Conservation (phyloP, 2,329 filamentous ascomycete species). For the Madurella mycetomatis region DNA sequence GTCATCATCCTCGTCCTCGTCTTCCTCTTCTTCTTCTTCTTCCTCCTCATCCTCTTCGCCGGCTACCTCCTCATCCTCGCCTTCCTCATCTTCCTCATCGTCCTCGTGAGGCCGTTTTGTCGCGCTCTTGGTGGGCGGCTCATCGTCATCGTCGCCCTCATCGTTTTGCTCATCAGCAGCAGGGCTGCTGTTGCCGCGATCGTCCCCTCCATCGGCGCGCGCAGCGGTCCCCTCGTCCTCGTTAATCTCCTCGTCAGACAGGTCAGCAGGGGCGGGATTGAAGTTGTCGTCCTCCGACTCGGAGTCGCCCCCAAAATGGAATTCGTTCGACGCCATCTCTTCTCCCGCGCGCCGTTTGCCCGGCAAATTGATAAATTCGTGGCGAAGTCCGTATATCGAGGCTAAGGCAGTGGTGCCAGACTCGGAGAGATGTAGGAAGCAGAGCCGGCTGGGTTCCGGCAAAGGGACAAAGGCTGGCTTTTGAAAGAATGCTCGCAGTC, state of each 20-base stretch:
- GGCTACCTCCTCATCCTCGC: constrained; percentile 33
- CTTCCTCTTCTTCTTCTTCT: constrained; percentile 42
- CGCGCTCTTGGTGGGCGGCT: constrained; percentile 23
- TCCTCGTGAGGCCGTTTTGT: constrained; percentile 33
- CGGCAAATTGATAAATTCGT: not conserved
- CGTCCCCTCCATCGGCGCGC: constrained; percentile 25
- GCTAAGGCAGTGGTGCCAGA: not conserved
- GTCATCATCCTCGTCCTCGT: constrained; percentile 57
- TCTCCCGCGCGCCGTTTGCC: not conserved
- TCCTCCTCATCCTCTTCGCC: constrained; percentile 37
- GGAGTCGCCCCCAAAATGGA: constrained; percentile 53
- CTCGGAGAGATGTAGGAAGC: not conserved
- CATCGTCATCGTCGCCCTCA: constrained; percentile 42
- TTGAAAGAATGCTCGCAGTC: not conserved
- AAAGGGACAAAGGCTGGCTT: constrained; percentile 10
- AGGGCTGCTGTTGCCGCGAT: constrained; percentile 38
- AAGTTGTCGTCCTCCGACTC: constrained; percentile 84
- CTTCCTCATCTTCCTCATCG: constrained; percentile 33
- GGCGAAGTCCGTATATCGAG: not conserved
- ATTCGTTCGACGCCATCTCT: constrained; percentile 46
- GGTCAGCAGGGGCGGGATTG: constrained; percentile 72
- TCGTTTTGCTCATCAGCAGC: constrained; percentile 41
- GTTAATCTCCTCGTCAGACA: constrained; percentile 66
- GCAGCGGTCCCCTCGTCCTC: constrained; percentile 28
- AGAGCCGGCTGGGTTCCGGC: not conserved